Conservation (phyloP, 257 asterid species). For the Knoxia roxburghii region DNA sequence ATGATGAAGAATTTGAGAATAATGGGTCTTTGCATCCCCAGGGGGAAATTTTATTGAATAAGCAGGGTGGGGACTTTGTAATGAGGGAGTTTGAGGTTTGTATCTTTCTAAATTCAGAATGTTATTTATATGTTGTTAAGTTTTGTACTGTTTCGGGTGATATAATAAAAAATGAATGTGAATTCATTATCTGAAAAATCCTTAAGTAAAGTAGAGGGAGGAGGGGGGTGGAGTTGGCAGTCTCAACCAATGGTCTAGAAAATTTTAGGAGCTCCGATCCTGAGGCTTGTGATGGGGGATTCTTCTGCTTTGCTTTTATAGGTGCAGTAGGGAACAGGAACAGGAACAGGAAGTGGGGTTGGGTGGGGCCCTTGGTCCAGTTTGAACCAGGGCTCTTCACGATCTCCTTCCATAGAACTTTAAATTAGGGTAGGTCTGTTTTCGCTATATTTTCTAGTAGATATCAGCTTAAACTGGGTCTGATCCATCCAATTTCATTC, state of each 20-base stretch:
- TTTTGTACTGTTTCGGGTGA: not conserved
- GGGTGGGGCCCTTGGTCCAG: too few species aligned
- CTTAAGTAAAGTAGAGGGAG: not conserved
- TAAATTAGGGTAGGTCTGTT: too few species aligned
- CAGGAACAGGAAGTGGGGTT: not conserved
- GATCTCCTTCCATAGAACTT: too few species aligned
- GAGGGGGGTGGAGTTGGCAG: not conserved
- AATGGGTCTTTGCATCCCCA: constrained; percentile 19
- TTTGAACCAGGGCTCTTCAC: too few species aligned
- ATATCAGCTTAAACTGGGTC: not conserved
- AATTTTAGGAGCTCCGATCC: not conserved
- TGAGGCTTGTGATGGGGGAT: not conserved
- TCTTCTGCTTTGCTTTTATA: not conserved
- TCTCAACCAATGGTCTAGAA: constrained; percentile 4
- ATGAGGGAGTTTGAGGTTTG: constrained; percentile 49
- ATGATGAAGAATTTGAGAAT: constrained; percentile 62
- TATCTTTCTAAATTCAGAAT: constrained; percentile 6
- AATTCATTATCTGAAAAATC: not conserved
- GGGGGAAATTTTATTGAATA: constrained; percentile 28
- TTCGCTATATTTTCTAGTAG: too few species aligned
- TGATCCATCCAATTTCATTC: not conserved
- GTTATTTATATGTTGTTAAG: not conserved
- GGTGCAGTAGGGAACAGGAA: not conserved
- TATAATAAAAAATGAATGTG: not conserved
- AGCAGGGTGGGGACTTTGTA: constrained; percentile 25